Evolutionary conservation across 225 moss, liverwort and hornwort species (phyloP).

Genomic region (Lunularia cruciata): DNA sequence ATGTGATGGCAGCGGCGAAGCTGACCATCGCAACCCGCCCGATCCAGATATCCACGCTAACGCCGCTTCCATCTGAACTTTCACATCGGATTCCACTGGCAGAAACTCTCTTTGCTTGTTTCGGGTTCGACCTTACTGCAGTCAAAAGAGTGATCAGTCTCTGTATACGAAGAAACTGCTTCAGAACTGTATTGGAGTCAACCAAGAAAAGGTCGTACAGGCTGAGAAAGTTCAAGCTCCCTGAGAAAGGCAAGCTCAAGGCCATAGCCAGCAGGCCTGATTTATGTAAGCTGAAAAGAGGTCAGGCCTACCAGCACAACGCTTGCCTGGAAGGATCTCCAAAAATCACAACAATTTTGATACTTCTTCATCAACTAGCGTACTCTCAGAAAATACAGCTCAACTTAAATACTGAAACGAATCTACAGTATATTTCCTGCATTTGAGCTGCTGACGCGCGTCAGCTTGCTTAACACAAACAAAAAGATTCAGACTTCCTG

Average conservation of each 20-base stretch:
- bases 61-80: slow-evolving; percentile 41
- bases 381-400: too few relatives aligned
- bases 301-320: background rate
- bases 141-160: background rate
- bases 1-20: slow-evolving; percentile 57
- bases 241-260: too few relatives aligned
- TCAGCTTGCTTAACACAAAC: background rate
- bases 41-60: slow-evolving; percentile 72
- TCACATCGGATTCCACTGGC: slow-evolving; percentile 35
- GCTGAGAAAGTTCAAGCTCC: background rate
- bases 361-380: too few relatives aligned
- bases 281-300: background rate
- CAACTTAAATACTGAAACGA: too few relatives aligned
- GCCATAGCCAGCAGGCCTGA: too few relatives aligned
- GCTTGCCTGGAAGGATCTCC: too few relatives aligned
- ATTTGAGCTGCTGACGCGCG: background rate
- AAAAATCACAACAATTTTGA: too few relatives aligned
- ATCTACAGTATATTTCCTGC: too few relatives aligned
- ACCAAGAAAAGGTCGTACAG: background rate
- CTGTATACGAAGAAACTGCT: background rate
- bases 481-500: background rate
- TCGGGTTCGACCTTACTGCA: slow-evolving; percentile 23
- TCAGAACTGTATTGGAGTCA: background rate
- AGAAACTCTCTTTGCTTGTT: slow-evolving; percentile 11
- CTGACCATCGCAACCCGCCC: slow-evolving; percentile 88